phyloP scores from a whole-genome alignment of 305 asterid species.

The Fraxinus albicans region DNA sequence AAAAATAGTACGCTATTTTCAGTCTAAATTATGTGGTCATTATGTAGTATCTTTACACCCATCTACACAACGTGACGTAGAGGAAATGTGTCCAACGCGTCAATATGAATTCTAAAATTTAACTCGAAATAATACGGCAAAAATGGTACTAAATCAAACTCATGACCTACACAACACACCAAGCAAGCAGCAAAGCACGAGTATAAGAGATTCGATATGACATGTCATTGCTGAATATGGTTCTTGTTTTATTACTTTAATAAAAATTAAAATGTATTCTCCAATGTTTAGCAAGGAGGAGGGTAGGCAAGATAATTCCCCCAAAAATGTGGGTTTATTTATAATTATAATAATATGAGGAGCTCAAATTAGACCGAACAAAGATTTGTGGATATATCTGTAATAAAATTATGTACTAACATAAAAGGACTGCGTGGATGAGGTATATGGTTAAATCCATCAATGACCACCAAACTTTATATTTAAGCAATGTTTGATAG shows the following conservation, averaged over 20 bases:
- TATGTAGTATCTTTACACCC: background rate
- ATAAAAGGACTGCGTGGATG: background rate
- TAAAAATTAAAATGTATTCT: too few species aligned
- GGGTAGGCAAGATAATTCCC: too few species aligned
- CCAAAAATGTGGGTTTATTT: background rate
- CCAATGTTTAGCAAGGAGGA: too few species aligned
- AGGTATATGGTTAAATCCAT: too few species aligned
- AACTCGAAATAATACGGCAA: background rate
- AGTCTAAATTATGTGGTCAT: background rate
- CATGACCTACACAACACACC: background rate
- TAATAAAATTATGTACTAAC: background rate
- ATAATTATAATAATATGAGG: too few species aligned
- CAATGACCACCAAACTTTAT: too few species aligned
- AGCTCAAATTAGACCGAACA: background rate
- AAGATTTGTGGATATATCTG: background rate
- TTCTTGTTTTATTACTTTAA: background rate
- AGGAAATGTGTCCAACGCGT: background rate
- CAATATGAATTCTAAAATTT: background rate
- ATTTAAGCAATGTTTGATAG: too few species aligned
- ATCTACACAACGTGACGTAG: background rate
- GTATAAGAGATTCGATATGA: background rate
- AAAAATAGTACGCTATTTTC: background rate
- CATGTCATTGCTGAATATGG: background rate
- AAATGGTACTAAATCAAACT: background rate
- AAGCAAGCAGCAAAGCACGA: too few species aligned